phyloP scores from a whole-genome alignment of 768 basidiomycete genomes.

The Pholiota molesta region DNA sequence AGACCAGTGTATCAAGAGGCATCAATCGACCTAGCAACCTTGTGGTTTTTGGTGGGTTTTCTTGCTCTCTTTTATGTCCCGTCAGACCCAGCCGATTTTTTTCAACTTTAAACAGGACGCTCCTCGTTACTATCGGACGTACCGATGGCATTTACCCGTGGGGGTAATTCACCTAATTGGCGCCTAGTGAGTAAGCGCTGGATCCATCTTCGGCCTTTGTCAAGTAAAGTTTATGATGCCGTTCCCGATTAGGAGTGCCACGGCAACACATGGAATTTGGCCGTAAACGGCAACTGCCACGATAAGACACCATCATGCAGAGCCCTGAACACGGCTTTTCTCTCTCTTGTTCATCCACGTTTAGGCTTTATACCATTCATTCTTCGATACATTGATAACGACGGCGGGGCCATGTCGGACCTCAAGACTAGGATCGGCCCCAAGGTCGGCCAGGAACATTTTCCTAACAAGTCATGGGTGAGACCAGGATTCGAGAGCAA shows the following conservation, averaged over 20 bases:
- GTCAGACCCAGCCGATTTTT: no score
- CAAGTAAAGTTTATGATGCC: no score
- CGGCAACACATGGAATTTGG: background rate
- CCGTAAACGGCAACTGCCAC: background rate
- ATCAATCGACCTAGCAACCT: no score
- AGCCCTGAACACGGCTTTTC: background rate
- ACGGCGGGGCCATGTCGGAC: slow-evolving; percentile 21
- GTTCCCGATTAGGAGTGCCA: background rate
- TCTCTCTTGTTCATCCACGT: slow-evolving; percentile 11
- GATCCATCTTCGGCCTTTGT: background rate
- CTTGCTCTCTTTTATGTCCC: no score
- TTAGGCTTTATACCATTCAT: background rate
- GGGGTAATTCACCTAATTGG: no score
- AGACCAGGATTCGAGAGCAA: slow-evolving; percentile 19
- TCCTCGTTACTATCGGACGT: no score
- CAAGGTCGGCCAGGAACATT: slow-evolving; percentile 13
- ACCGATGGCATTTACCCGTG: no score
- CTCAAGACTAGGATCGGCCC: slow-evolving; percentile 23
- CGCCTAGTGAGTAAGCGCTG: background rate
- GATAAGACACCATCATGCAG: background rate
- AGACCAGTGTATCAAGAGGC: no score
- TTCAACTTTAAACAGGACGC: no score
- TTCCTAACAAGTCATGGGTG: slow-evolving; percentile 21
- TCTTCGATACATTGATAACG: background rate
- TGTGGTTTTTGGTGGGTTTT: no score